Percentiles rank a stretch among this genome's conserved stretches.
phyloP scores from a whole-genome alignment of 768 basidiomycete genomes.

The Termitomyces sp. region DNA sequence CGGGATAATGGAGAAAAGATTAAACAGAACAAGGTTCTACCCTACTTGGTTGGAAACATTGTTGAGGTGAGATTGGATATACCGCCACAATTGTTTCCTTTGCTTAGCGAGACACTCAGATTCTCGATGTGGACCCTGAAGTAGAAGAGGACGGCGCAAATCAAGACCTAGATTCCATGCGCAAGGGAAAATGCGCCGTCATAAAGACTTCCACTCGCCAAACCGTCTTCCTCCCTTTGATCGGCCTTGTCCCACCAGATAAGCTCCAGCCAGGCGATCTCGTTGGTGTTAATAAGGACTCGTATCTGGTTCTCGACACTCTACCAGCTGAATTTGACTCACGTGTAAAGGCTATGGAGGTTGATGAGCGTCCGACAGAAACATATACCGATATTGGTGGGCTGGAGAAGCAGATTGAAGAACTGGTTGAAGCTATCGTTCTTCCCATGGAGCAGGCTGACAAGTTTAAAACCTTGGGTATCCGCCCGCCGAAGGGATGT shows the following conservation, averaged over 20 bases:
- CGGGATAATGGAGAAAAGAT: conserved; percentile 97
- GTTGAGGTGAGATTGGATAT: conserved; percentile 71
- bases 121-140: conserved; percentile 92
- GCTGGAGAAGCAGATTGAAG: conserved; percentile 98
- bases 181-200: conserved; percentile 96
- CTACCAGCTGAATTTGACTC: conserved; percentile 97
- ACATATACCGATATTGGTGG: conserved; percentile 98
- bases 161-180: conserved; percentile 92
- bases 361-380: conserved; percentile 96
- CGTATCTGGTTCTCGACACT: conserved; percentile 93
- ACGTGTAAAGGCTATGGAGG: conserved; percentile 99
- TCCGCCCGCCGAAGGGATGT: conserved; percentile 95
- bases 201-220: conserved; percentile 99
- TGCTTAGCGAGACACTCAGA: conserved; percentile 41
- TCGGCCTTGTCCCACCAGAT: conserved; percentile 94
- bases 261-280: conserved; percentile 89
- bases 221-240: conserved; percentile 97
- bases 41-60: conserved; percentile 96
- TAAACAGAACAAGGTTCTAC: conserved; percentile 98
- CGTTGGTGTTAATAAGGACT: conserved; percentile 99
- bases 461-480: conserved; percentile 97
- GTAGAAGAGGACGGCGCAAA: conserved; percentile 94
- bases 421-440: conserved; percentile 96
- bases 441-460: conserved; percentile 98
- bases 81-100: conserved; percentile 5